Conservation (phyloP, 1,284 basidiomycete species). For the Hemileia vastatrix region DNA sequence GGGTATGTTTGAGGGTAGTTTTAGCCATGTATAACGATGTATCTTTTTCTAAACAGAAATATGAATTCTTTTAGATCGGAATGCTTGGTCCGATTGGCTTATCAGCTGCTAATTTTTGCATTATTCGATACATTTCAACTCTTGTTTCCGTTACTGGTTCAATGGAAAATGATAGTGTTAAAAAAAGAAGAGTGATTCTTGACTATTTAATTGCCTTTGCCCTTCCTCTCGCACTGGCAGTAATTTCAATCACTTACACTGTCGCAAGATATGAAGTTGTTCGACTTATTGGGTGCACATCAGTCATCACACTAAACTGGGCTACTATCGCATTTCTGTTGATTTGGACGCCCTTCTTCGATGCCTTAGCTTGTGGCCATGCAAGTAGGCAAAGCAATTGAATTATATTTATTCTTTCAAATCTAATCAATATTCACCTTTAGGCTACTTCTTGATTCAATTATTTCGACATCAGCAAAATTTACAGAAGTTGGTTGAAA, state of each 20-base stretch:
- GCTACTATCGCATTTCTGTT: conserved; percentile 1
- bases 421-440: no score
- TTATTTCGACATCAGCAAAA: neutral
- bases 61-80: neutral
- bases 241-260: neutral
- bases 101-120: conserved; percentile 4
- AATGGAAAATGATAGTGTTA: neutral
- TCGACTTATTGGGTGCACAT: conserved; percentile 4
- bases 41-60: neutral
- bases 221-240: neutral
- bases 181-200: neutral
- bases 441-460: conserved; percentile 4
- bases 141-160: neutral
- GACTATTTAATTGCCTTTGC: conserved; percentile 1
- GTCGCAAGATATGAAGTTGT: conserved; percentile 2
- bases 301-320: conserved; percentile 1
- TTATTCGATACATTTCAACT: conserved; percentile 6
- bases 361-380: conserved; percentile 7
- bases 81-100: conserved; percentile 7
- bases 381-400: neutral
- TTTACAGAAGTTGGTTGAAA: neutral
- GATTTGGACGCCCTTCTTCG: conserved; percentile 1
- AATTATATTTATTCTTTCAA: no score
- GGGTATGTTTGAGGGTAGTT: neutral
- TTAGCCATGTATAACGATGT: neutral